phyloP scores from a whole-genome alignment of 148 eudicot genomes.

The Mesembryanthemum crystallinum region DNA sequence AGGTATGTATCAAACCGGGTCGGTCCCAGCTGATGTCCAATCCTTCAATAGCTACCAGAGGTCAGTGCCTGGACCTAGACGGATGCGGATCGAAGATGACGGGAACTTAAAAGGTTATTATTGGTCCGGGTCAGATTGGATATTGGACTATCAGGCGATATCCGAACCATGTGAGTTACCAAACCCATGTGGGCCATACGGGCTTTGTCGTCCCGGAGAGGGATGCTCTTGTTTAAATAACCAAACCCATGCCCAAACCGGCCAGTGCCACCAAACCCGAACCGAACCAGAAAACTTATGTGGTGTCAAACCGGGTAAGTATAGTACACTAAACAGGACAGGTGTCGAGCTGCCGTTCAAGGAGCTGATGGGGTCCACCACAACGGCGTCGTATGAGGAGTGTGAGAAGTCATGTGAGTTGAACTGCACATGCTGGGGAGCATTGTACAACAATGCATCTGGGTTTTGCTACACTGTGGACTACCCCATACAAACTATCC shows the following conservation, averaged over 20 bases:
- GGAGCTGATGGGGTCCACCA: constrained; percentile 51
- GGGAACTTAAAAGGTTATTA: constrained; percentile 85
- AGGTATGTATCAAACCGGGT: constrained; percentile 81
- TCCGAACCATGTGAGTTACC: constrained; percentile 77
- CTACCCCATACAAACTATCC: constrained; percentile 70
- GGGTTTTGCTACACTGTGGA: constrained; percentile 75
- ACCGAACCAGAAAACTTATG: constrained; percentile 44
- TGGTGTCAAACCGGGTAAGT: constrained; percentile 2
- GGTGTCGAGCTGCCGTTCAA: constrained; percentile 69
- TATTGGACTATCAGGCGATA: constrained; percentile 65
- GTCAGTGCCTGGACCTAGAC: constrained; percentile 45
- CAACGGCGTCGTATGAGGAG: constrained; percentile 39
- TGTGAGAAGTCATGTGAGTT: constrained; percentile 60
- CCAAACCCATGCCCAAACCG: constrained; percentile 34
- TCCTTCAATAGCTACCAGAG: constrained; percentile 68
- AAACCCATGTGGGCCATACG: constrained; percentile 68
- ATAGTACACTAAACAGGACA: constrained; percentile 30
- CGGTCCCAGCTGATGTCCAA: constrained; percentile 61
- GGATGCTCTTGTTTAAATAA: constrained; percentile 72
- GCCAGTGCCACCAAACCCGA: constrained; percentile 39
- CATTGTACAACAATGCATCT: constrained; percentile 68
- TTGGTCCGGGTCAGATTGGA: constrained; percentile 81
- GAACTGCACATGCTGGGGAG: constrained; percentile 91
- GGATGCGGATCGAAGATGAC: constrained; percentile 58
- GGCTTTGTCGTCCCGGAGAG: constrained; percentile 56